Conservation (phyloP, 2,329 filamentous ascomycete genomes). For the Alternaria consortialis region DNA sequence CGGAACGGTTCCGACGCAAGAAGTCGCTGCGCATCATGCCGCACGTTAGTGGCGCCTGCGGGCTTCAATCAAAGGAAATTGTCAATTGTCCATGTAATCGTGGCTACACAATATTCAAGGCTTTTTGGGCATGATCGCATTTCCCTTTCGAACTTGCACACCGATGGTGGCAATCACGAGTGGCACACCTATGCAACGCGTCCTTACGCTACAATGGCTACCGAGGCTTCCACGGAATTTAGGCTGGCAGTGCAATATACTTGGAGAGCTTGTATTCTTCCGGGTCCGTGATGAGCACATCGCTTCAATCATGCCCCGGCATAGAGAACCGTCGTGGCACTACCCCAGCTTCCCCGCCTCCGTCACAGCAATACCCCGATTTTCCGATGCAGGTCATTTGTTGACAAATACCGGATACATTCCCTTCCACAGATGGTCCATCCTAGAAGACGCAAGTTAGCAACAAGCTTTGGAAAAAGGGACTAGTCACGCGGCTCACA, state of each 20-base stretch:
- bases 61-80: neutral
- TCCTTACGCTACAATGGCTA: neutral
- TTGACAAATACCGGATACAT: constrained; percentile 3
- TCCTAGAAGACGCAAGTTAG: neutral
- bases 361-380: constrained; percentile 25
- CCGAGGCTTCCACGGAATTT: neutral
- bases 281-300: neutral
- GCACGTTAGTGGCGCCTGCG: neutral
- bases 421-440: neutral
- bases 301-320: constrained; percentile 1
- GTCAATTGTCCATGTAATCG: neutral
- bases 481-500: neutral
- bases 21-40: neutral
- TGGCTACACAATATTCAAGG: neutral
- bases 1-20: neutral
- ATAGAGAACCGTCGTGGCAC: neutral
- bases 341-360: constrained; percentile 23
- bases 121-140: too few relatives aligned
- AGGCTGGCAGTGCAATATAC: neutral
- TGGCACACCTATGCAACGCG: neutral
- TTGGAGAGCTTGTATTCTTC: neutral
- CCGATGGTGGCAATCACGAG: too few relatives aligned
- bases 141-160: too few relatives aligned
- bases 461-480: neutral
- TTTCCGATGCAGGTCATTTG: constrained; percentile 21